Conservation (phyloP, 108 stramenopile species). For the Cylindrotheca fusiformis region DNA sequence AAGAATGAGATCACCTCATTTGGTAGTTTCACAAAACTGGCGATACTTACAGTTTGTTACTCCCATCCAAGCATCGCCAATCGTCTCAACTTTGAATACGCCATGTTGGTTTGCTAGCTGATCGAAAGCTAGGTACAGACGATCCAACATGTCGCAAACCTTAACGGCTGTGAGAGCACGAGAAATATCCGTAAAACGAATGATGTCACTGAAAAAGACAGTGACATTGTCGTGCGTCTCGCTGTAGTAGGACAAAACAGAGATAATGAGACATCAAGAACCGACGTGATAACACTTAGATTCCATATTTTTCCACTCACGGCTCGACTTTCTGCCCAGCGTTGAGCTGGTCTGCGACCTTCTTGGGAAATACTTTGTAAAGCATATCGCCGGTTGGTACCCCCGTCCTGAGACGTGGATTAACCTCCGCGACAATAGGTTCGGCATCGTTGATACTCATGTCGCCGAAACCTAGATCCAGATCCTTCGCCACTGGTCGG, state of each 20-base stretch:
- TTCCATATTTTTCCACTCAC: background rate
- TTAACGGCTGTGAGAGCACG: conserved; percentile 22
- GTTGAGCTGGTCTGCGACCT: conserved; percentile 47
- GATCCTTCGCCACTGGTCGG: conserved; percentile 32
- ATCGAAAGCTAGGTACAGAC: conserved; percentile 44
- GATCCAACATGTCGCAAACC: conserved; percentile 42
- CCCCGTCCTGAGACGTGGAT: background rate
- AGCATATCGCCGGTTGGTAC: conserved; percentile 3
- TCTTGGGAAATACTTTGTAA: conserved; percentile 44
- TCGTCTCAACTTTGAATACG: conserved; percentile 62
- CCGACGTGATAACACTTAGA: too few relatives aligned
- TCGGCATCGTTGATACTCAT: conserved; percentile 12
- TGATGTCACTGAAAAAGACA: conserved; percentile 40
- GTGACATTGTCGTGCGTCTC: conserved; percentile 27
- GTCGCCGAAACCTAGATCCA: conserved; percentile 14
- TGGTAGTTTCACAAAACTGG: too few relatives aligned
- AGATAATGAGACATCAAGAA: too few relatives aligned
- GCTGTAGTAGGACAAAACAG: too few relatives aligned
- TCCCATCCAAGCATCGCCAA: conserved; percentile 50
- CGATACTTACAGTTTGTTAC: conserved; percentile 6
- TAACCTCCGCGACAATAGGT: background rate
- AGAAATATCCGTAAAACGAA: conserved; percentile 46
- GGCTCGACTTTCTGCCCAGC: conserved; percentile 53
- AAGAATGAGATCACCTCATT: too few relatives aligned
- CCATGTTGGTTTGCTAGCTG: conserved; percentile 33